phyloP scores from a whole-genome alignment of 768 basidiomycete species.

The Leccinum broughii region DNA sequence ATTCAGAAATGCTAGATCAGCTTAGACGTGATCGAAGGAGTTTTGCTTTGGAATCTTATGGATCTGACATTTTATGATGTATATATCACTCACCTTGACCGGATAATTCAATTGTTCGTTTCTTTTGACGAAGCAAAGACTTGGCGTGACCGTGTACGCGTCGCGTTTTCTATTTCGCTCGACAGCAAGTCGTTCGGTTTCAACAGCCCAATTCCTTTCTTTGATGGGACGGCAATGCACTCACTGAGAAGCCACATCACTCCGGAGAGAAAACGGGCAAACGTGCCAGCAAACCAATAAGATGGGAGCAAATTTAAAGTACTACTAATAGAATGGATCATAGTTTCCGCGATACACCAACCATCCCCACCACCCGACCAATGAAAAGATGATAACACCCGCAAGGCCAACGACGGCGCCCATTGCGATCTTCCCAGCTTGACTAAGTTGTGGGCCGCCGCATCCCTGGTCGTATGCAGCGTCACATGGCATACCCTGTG shows the following conservation, averaged over 20 bases:
- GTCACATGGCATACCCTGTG: slow-evolving; percentile 77
- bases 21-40: not conserved
- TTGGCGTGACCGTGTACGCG: too few species aligned
- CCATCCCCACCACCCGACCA: slow-evolving; percentile 40
- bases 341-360: slow-evolving; percentile 28
- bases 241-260: too few species aligned
- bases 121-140: too few species aligned
- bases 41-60: not conserved
- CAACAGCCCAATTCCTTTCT: too few species aligned
- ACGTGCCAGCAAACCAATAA: not conserved
- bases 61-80: not conserved
- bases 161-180: too few species aligned
- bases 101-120: not conserved
- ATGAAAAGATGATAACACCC: slow-evolving; percentile 54
- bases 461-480: slow-evolving; percentile 60
- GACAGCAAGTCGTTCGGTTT: too few species aligned
- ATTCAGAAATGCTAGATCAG: not conserved
- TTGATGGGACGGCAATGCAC: too few species aligned
- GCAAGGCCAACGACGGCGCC: slow-evolving; percentile 64
- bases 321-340: slow-evolving; percentile 21
- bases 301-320: slow-evolving; percentile 2
- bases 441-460: slow-evolving; percentile 52
- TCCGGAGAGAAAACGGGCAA: not conserved
- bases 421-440: slow-evolving; percentile 65
- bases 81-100: not conserved